Base-by-base conservation (phyloP, 2,329 filamentous ascomycete species). In the Fusarium dlaminii region DNA sequence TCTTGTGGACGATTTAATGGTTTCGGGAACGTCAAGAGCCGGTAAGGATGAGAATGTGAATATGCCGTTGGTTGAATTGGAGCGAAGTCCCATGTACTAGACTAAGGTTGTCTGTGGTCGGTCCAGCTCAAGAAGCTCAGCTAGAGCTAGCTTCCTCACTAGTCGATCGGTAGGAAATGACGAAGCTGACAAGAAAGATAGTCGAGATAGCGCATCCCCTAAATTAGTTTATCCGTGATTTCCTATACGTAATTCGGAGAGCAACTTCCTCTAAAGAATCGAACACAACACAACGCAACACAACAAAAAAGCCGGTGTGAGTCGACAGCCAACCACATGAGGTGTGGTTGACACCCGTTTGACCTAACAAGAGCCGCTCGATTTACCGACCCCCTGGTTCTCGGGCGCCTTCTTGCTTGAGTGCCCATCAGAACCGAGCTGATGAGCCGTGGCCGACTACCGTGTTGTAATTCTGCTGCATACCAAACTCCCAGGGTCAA, bases 351-450 rank as follows among this genome's bases (percentile, higher is more conserved):
- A 59, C 43, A 58, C 55, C 43, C 36, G 29, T 48, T 40, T 60
- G 54, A 40, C 29, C 42, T 48, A 63, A 48, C 15, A 60, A 55
- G 64, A 68, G 64, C 55, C 64, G 64, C 30, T 46, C 48, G 39
- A 49, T 42, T 55, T 73, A 73, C 66, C 67, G 54, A 62, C 30
- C 49, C 39, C 71, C 67, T 68, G 71, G 71, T 52, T 71, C 67
- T 68, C 27, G 55, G 63, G 42, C 42, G 59, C 55, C 43, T 54
- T 46, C 46, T 27, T 27, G 30, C 32, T 63, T 8, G 27, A 29
- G 27, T 46, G 48, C 11, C 18, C 22, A 24, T 42, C 22, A 59
- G 57, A 58, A 59, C 45, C 36, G 63, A 37, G 30, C 39, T 55
- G 37, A 24, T 55, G 37, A 29, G 27, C 24, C 29, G 42, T 58